Percentiles rank a stretch among this genome's conserved stretches.
Evolutionary conservation across 78 protist genomes (phyloP).

Genomic region (Dictyostelium intermedium): DNA sequence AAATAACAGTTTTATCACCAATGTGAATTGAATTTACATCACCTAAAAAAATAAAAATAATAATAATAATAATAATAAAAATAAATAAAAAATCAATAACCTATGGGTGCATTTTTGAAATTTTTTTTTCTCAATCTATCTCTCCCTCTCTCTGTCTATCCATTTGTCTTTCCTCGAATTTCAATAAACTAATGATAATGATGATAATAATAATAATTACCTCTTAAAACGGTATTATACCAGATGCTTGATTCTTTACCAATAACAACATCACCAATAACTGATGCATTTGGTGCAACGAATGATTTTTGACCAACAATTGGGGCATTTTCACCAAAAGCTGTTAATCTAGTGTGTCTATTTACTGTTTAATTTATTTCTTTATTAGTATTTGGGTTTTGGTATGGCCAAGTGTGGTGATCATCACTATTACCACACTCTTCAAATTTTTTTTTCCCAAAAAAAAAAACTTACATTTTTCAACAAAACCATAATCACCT

Average conservation of each 20-base stretch:
- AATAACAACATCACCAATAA: constrained; percentile 68
- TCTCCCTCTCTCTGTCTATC: too few species aligned
- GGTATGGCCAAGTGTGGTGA: neutral
- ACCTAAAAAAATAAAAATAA: neutral
- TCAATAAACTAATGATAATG: too few species aligned
- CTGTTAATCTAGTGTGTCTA: constrained; percentile 52
- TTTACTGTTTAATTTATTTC: neutral
- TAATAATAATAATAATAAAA: neutral
- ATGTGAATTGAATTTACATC: constrained; percentile 53
- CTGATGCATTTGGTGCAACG: constrained; percentile 67
- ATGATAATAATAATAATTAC: neutral
- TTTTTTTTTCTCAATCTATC: neutral
- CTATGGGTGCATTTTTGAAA: too few species aligned
- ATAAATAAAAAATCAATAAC: neutral
- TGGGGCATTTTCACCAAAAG: constrained; percentile 14
- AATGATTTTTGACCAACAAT: constrained; percentile 30
- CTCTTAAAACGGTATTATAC: constrained; percentile 69
- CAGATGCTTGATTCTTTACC: constrained; percentile 41
- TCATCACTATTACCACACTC: neutral
- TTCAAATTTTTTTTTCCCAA: neutral
- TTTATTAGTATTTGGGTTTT: neutral
- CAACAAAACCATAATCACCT: constrained; percentile 68
- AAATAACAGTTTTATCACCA: constrained; percentile 41
- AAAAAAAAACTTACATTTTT: constrained; percentile 44
- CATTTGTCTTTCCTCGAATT: neutral